Conservation (phyloP, 768 basidiomycete genomes). For the Naganishia vishniacii region DNA sequence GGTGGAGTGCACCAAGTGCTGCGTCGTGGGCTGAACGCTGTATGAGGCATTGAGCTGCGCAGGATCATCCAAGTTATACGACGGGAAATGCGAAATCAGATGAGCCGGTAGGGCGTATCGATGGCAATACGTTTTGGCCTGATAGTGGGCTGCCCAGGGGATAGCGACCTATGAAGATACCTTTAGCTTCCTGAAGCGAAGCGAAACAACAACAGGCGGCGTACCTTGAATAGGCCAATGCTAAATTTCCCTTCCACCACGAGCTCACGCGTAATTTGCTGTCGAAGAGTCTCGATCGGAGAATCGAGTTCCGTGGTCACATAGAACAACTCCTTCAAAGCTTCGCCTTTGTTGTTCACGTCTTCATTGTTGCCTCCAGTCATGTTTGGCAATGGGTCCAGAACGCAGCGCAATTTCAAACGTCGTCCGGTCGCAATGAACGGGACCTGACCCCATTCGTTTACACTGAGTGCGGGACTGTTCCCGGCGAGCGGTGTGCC, state of each 20-base stretch:
- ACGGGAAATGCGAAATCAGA: constrained; percentile 40
- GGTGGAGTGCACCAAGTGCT: constrained; percentile 13
- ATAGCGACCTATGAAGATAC: constrained; percentile 34
- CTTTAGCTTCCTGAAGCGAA: not conserved
- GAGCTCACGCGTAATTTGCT: constrained; percentile 29
- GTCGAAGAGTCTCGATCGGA: constrained; percentile 27
- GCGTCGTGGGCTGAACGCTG: constrained; percentile 26
- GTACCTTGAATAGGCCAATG: constrained; percentile 43
- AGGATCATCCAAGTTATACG: constrained; percentile 40
- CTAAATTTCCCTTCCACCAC: constrained; percentile 23
- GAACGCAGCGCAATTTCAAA: constrained; percentile 9
- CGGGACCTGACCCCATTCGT: constrained; percentile 13
- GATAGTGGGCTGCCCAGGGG: constrained; percentile 37
- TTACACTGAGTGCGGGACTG: constrained; percentile 22
- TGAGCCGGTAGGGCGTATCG: constrained; percentile 33
- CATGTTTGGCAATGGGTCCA: constrained; percentile 14
- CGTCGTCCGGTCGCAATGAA: not conserved
- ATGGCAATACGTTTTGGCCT: constrained; percentile 35
- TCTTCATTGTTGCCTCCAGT: not conserved
- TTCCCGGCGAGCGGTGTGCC: not conserved
- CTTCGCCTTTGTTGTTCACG: constrained; percentile 14
- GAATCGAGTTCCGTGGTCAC: constrained; percentile 33
- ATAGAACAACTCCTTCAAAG: constrained; percentile 32
- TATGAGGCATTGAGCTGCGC: constrained; percentile 31
- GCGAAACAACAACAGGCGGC: not conserved